Percentiles rank a stretch among this genome's conserved stretches.
Conservation (phyloP, 148 eudicot species). For the Rheum nobile region DNA sequence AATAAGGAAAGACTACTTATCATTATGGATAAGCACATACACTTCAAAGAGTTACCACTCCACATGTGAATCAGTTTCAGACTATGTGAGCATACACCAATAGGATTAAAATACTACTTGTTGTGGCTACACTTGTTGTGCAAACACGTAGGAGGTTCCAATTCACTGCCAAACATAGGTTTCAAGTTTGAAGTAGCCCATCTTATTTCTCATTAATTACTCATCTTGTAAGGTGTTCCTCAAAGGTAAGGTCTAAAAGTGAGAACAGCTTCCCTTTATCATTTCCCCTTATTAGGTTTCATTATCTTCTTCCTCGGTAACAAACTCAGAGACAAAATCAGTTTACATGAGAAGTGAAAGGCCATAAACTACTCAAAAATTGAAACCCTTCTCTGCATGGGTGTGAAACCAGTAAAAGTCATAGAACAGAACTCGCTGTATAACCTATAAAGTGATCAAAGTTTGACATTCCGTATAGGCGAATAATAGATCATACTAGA, state of each 20-base stretch:
- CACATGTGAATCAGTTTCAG: background rate
- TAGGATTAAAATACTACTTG: background rate
- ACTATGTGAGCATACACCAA: background rate
- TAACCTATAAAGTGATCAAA: background rate
- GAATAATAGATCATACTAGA: background rate
- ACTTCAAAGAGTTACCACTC: background rate
- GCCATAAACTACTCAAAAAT: background rate
- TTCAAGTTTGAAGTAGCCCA: background rate
- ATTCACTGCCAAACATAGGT: background rate
- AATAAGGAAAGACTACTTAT: background rate
- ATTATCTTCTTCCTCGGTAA: background rate
- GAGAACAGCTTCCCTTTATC: background rate
- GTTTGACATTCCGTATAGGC: background rate
- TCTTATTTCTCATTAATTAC: background rate
- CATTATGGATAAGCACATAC: background rate
- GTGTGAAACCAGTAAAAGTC: background rate
- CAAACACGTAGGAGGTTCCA: background rate
- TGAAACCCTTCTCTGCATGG: background rate
- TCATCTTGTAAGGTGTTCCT: too few species aligned
- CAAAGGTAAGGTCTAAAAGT: background rate
- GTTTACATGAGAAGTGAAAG: background rate
- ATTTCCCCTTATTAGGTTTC: background rate
- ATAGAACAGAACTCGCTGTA: background rate
- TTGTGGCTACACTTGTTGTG: background rate
- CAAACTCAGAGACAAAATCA: background rate